Evolutionary conservation across 2,329 filamentous ascomycete genomes (phyloP).

Genomic region (Pseudomassariella vexata): DNA sequence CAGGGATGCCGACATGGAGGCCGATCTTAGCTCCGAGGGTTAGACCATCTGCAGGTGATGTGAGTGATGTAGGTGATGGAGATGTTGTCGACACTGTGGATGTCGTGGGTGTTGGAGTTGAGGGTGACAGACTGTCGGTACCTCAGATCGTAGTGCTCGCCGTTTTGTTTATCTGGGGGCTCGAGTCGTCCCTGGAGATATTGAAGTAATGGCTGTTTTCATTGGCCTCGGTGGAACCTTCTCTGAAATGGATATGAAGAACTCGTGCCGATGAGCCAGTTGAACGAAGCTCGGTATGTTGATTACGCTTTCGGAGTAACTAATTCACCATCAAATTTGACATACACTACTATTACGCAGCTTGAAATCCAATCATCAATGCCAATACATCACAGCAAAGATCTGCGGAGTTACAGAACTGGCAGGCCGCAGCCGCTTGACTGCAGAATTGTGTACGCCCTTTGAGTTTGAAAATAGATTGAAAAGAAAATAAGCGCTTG

Average conservation of each 20-base stretch:
- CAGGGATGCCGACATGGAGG: neutral
- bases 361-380: neutral
- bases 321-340: neutral
- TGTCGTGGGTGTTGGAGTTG: neutral
- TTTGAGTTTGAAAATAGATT: no score
- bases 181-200: neutral
- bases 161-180: neutral
- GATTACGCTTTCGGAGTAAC: neutral
- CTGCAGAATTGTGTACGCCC: no score
- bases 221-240: neutral
- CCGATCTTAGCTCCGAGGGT: neutral
- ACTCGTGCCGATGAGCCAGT: neutral
- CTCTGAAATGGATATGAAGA: neutral
- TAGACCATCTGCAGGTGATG: neutral
- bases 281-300: neutral
- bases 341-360: neutral
- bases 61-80: neutral
- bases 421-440: no score
- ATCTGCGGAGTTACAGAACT: no score
- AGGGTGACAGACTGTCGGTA: neutral
- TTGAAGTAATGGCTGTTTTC: conserved; percentile 1
- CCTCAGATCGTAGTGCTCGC: neutral
- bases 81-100: neutral
- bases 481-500: no score
- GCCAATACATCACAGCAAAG: neutral